Evolutionary conservation across 2,329 filamentous ascomycete genomes (phyloP), one percentile per base, ranked within the genome.

Genomic region (Diaporthe caulivora): DNA sequence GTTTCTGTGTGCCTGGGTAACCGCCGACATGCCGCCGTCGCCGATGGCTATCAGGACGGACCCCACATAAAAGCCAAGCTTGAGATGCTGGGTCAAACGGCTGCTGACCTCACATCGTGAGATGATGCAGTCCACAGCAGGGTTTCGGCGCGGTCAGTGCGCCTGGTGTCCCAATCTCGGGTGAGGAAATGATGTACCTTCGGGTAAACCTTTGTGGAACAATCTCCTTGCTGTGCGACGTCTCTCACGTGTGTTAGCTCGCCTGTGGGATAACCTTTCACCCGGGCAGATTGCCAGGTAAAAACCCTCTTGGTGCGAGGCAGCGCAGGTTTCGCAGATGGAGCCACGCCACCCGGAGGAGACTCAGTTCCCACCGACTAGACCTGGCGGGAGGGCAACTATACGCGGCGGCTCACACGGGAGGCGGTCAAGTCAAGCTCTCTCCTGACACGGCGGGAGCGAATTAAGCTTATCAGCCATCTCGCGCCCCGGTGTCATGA

Each of bases 401-500:
- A 21, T 51, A 57, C 65, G 34, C 65, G 65, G 42, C 21, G 70
- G 58, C 57, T 47, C 34, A 60, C 60, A 29, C 31, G 53, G 70
- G 37, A 34, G 40, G 40, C 37, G 60, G 51, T 53, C 57, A 70
- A 58, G 17, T 29, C 55, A 68, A 68, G 60, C 64, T 67, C 60
- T 34, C 18, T 42, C 51, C 42, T 72, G 62, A 72, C 60, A 67
- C 58, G 17, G 57, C 60, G 53, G 62, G 62, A 60, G 31, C 34
- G 31, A 62, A 70, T 64, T 73, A 73, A 73, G 71, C 71, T 73
- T 73, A 73, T 64, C 21, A 57, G 31, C 55, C 54, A 70, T 57
- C 18, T 29, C 42, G 29, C n/a, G 31, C n/a, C 47, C 47, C 44
- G 37, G 49, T 18, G 29, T 18, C 17, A 31, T 24, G 29, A 34